A percentile compares a stretch with the other conserved stretches of the same genome.
Evolutionary conservation across 164 flowering plant species (phyloP).

Genomic region (Magnolia changhungtana): DNA sequence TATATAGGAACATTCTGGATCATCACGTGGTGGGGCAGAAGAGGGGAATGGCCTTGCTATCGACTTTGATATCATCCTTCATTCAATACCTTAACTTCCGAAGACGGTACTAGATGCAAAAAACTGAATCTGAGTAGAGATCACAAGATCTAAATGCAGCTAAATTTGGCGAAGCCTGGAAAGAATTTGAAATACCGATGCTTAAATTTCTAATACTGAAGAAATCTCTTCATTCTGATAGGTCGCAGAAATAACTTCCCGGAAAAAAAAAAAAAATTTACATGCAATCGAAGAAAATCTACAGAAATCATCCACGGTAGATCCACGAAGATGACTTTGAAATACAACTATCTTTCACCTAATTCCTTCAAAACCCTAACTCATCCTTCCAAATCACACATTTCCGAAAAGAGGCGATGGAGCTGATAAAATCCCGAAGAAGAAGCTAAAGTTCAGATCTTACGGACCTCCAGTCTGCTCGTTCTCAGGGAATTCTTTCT

Average conservation of each 20-base stretch:
- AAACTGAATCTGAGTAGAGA: background rate
- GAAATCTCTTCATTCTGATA: background rate
- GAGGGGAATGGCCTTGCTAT: too few relatives aligned
- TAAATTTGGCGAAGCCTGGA: background rate
- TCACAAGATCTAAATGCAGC: background rate
- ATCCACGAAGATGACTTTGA: background rate
- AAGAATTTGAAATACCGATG: background rate
- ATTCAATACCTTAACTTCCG: background rate
- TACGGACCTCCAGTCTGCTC: constrained; percentile 59
- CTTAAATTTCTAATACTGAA: background rate
- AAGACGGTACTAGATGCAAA: background rate
- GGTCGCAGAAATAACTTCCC: background rate
- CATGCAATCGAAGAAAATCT: background rate
- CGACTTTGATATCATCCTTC: background rate
- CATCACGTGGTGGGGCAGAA: too few relatives aligned
- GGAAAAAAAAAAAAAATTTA: background rate
- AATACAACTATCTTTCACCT: background rate
- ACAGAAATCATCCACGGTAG: background rate
- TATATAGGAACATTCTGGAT: too few relatives aligned
- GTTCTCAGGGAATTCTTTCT: constrained; percentile 76
- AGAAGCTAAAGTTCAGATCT: constrained; percentile 25
- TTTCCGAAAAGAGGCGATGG: constrained; percentile 1
- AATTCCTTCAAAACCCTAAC: background rate
- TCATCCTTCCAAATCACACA: constrained; percentile 1
- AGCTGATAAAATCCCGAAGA: background rate